Evolutionary conservation across 306 rosid species (phyloP).

Genomic region (Cyclanthera cordifolia): DNA sequence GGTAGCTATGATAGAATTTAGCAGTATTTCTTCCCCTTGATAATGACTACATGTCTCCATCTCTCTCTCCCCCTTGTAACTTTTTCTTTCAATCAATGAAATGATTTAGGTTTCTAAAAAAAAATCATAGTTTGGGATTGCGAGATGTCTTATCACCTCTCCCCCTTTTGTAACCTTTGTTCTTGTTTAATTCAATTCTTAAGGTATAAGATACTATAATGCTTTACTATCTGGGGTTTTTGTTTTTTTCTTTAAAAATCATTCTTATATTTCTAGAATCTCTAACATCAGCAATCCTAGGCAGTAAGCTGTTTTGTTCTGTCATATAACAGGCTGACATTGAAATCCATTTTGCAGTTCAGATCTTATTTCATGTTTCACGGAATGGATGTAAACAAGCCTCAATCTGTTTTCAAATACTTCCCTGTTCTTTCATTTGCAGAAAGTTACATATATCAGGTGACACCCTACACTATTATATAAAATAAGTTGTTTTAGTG

Average conservation of each 20-base stretch:
- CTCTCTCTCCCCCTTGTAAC: too few relatives aligned
- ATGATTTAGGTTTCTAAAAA: too few relatives aligned
- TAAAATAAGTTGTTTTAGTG: slow-evolving; percentile 10
- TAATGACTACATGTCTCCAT: too few relatives aligned
- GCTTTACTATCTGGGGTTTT: background rate
- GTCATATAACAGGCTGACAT: background rate
- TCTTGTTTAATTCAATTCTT: background rate
- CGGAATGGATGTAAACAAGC: slow-evolving; percentile 60
- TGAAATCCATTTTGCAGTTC: slow-evolving; percentile 41
- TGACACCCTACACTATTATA: slow-evolving; percentile 15
- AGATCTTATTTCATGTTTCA: slow-evolving; percentile 96
- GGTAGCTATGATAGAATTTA: too few relatives aligned
- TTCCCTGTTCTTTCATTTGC: slow-evolving; percentile 72
- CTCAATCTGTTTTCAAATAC: slow-evolving; percentile 55
- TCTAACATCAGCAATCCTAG: background rate
- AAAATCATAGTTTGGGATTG: background rate
- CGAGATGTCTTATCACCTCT: background rate
- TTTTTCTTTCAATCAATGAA: too few relatives aligned
- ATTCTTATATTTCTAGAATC: slow-evolving; percentile 6
- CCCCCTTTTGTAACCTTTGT: background rate
- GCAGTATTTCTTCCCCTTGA: too few relatives aligned
- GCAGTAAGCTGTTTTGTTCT: background rate
- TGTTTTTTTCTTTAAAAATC: background rate
- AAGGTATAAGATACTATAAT: background rate
- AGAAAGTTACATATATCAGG: slow-evolving; percentile 90